Evolutionary conservation across 2,329 filamentous ascomycete genomes (phyloP).

Genomic region (Penicillium capsulatum): DNA sequence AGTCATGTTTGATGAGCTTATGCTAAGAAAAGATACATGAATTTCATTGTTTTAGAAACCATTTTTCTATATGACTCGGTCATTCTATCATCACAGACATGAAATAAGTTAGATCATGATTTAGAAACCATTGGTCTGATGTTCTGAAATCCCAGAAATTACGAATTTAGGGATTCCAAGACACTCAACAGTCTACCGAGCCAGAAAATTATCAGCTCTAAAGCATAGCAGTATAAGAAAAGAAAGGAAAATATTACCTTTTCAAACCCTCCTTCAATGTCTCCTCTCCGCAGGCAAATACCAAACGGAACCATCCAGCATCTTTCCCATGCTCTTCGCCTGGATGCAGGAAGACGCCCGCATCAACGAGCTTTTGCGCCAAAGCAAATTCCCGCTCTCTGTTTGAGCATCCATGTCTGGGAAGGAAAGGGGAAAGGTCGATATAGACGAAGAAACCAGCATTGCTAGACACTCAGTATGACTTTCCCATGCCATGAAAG

Average conservation of each 20-base stretch:
- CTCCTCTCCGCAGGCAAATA: conserved; percentile 43
- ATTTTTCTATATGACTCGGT: too few species aligned
- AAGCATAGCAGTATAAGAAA: not conserved
- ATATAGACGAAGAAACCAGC: conserved; percentile 48
- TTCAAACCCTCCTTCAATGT: conserved; percentile 35
- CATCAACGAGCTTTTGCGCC: conserved; percentile 42
- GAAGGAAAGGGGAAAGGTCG: conserved; percentile 43
- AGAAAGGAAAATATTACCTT: conserved; percentile 20
- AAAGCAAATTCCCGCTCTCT: conserved; percentile 45
- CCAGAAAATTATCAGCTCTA: not conserved
- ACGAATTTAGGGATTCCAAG: conserved; percentile 1
- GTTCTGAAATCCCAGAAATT: too few species aligned
- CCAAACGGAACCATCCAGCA: conserved; percentile 53
- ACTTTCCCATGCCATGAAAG: not conserved
- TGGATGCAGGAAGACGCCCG: conserved; percentile 51
- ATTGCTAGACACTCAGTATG: conserved; percentile 25
- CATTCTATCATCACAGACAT: too few species aligned
- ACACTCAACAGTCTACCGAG: conserved; percentile 7
- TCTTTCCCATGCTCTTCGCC: conserved; percentile 44
- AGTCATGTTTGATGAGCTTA: conserved; percentile 24
- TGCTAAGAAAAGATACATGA: conserved; percentile 20
- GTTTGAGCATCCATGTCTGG: conserved; percentile 8
- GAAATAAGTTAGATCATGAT: not conserved
- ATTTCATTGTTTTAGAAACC: conserved; percentile 12
- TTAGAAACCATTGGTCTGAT: too few species aligned